Evolutionary conservation across 176 grass and related monocot genomes (phyloP).

Genomic region (Saccharum officinarum): DNA sequence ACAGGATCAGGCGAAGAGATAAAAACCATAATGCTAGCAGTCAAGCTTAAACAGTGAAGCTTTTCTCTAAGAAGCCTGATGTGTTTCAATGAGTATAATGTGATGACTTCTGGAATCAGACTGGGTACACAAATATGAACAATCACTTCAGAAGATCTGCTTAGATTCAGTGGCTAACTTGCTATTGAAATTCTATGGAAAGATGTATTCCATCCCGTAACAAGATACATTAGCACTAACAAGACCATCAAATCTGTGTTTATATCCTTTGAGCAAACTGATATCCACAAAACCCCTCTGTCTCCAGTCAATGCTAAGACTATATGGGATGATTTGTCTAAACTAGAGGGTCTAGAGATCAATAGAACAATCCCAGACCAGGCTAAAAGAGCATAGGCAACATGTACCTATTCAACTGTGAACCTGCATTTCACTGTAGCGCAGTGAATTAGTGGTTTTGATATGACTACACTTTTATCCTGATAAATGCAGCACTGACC

Average conservation of each 20-base stretch:
- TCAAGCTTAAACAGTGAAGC: not conserved
- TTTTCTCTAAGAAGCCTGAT: not conserved
- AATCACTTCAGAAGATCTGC: not conserved
- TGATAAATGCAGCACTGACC: not conserved
- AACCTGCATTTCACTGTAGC: no score
- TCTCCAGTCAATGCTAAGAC: no score
- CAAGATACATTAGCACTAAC: not conserved
- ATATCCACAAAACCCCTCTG: no score
- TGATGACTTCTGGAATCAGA: not conserved
- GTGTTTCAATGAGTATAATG: not conserved
- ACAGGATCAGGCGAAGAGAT: not conserved
- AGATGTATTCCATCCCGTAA: not conserved
- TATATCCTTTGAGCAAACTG: no score
- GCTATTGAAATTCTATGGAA: not conserved
- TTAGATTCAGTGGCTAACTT: not conserved
- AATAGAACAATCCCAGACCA: no score
- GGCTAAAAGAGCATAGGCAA: no score
- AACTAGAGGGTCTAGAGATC: no score
- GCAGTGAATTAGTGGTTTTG: no score
- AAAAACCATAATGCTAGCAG: not conserved
- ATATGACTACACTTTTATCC: not conserved
- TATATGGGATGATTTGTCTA: no score
- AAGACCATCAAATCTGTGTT: not conserved
- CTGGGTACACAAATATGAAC: not conserved
- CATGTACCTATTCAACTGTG: no score